phyloP scores from a whole-genome alignment of 176 grass and related monocot species.

The Oryza coarctata region DNA sequence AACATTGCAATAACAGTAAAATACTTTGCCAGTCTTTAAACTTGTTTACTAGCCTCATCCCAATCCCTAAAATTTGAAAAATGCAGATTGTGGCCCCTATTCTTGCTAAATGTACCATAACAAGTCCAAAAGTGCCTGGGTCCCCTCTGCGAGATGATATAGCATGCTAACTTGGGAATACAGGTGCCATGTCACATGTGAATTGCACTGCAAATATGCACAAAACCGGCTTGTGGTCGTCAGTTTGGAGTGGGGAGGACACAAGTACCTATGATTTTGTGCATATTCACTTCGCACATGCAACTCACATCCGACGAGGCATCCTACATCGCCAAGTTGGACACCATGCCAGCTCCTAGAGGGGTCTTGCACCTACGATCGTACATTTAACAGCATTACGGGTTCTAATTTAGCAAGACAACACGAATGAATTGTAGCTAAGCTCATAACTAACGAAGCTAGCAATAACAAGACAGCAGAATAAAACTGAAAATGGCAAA shows the following conservation, averaged over 20 bases:
- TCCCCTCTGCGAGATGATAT: no score
- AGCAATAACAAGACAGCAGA: background rate
- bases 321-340: no score
- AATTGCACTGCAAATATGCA: no score
- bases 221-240: no score
- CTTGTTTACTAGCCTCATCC: background rate
- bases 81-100: background rate
- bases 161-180: no score
- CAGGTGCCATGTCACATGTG: no score
- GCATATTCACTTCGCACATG: no score
- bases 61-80: background rate
- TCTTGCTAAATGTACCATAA: background rate
- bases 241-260: no score
- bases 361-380: background rate
- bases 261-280: no score
- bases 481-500: background rate
- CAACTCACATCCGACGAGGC: no score
- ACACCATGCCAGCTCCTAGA: background rate
- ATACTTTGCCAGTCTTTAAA: background rate
- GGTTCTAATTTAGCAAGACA: conserved; percentile 1
- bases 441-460: background rate
- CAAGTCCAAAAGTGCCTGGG: background rate
- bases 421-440: background rate
- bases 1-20: background rate
- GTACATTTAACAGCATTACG: background rate